Evolutionary conservation across 2,329 filamentous ascomycete species (phyloP).

Genomic region (Myriangium duriaei): DNA sequence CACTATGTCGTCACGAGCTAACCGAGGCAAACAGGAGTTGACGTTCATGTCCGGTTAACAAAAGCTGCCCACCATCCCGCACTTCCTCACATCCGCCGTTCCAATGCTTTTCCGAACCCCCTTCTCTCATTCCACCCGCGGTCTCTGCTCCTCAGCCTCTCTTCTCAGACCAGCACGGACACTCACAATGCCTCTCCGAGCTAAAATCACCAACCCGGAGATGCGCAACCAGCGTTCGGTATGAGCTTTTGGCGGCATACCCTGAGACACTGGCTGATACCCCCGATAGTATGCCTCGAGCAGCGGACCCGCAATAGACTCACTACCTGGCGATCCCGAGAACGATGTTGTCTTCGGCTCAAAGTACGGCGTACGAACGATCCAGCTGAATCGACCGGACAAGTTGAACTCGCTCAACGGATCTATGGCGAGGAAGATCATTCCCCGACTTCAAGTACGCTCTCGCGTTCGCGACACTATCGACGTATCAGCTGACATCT

Average conservation of each 20-base stretch:
- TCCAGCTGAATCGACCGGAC: conserved; percentile 85
- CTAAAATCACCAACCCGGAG: conserved; percentile 54
- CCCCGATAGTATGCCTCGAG: conserved; percentile 17
- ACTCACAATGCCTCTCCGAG: conserved; percentile 62
- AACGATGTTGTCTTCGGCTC: conserved; percentile 90
- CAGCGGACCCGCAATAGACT: conserved; percentile 30
- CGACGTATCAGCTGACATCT: not conserved
- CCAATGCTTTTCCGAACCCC: conserved; percentile 35
- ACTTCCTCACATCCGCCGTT: conserved; percentile 9
- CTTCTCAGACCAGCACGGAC: conserved; percentile 20
- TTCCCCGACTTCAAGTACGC: conserved; percentile 58
- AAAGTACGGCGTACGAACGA: conserved; percentile 76
- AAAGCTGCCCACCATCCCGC: conserved; percentile 6
- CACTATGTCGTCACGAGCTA: not conserved
- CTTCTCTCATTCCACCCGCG: conserved; percentile 23
- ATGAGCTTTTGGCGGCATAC: conserved; percentile 26
- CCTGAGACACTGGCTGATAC: conserved; percentile 23
- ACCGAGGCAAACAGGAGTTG: conserved; percentile 4
- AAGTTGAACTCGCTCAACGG: conserved; percentile 88
- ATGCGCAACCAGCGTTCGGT: conserved; percentile 43
- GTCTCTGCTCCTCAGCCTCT: not conserved
- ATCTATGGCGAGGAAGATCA: conserved; percentile 92
- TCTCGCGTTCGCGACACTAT: not conserved
- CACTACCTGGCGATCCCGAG: conserved; percentile 56
- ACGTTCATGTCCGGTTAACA: conserved; percentile 5